A percentile compares a stretch with the other conserved stretches of the same genome.
These are phyloP conservation scores for Coniochaeta sp. DNA, from an alignment of 2,329 filamentous ascomycete genomes.

Conservation along the genomic window DNA sequence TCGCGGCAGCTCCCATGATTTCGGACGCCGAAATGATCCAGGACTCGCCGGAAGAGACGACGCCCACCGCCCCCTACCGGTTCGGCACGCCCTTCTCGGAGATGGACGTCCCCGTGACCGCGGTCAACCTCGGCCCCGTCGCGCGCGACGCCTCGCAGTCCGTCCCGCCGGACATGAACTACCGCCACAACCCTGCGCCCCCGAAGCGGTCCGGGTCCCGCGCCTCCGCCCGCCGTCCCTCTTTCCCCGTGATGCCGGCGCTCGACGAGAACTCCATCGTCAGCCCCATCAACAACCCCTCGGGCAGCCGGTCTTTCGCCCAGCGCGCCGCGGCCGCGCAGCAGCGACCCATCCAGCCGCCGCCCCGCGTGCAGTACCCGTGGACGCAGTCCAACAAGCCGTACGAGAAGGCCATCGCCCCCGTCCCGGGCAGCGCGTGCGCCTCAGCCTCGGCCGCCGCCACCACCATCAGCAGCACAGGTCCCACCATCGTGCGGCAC, in stretches of 20 bases:
- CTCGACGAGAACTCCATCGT: constrained; percentile 54
- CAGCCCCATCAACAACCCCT: constrained; percentile 14
- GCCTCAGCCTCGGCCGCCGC: constrained; percentile 16
- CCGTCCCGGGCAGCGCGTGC: constrained; percentile 17
- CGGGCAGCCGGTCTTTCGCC: constrained; percentile 27
- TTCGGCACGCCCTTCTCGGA: constrained; percentile 86
- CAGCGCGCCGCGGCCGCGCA: constrained; percentile 26
- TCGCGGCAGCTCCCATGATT: constrained; percentile 8
- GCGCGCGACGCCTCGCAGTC: constrained; percentile 79
- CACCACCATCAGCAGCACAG: constrained; percentile 7
- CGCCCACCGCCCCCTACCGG: constrained; percentile 59
- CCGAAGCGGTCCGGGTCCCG: constrained; percentile 43
- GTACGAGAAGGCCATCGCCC: constrained; percentile 39
- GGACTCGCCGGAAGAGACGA: constrained; percentile 46
- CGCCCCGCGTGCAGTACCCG: constrained; percentile 47
- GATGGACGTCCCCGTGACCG: constrained; percentile 78
- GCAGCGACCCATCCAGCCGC: constrained; percentile 38
- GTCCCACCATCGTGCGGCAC: constrained; percentile 14
- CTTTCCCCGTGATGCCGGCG: constrained; percentile 61
- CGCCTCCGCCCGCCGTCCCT: constrained; percentile 56
- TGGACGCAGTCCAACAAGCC: constrained; percentile 43
- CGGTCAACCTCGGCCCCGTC: constrained; percentile 63
- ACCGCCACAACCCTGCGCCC: constrained; percentile 38
- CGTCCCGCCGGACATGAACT: constrained; percentile 90
- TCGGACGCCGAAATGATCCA: neutral